Base-by-base conservation (phyloP, 805 yeast genomes). In the Wickerhamiella qilinensis region DNA sequence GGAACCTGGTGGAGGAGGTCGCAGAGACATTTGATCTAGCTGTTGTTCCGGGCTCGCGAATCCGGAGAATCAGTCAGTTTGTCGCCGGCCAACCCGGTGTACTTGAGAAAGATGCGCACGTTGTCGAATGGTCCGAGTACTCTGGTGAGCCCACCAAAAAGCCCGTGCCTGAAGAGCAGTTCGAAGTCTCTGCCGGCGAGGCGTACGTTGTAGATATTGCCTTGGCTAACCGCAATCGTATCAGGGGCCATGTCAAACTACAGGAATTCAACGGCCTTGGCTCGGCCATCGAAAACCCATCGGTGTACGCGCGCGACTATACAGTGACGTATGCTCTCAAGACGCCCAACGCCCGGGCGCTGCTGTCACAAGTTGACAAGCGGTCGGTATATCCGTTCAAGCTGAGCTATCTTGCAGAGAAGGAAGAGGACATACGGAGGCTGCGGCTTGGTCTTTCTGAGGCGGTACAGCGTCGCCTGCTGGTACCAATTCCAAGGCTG, bases 11-110 rank as follows among this genome's bases (percentile, higher is more conserved):
- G 20, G 93, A 91, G 52, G 68, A 75, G n/a, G 68, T 91, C 52
- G 97, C 94, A n/a, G 69, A 69, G 41, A 65, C 78, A 1, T 91
- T 76, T 62, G 73, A 79, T 56, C 84, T 94, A 65, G 67, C 67
- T 41, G 84, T 91, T 39, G 84, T 82, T 28, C 97, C 97, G 22
- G 94, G 94, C 0, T 82, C 95, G 18, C 77, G 83, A 56, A 81
- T 91, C 32, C 78, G 98, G 63, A 73, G 95, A 58, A 69, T 86
- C 41, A 73, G 94, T 65, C 73, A 97, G 55, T 91, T 88, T 52
- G 71, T 91, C 54, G 93, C 94, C 30, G 98, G 98, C 38, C 98
- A 91, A 65, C 77, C 86, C 42, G 93, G 84, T 54, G 91, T 85
- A 39, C 88, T 86, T 29, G 98, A 88, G 63, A 71, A 76, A 54